Base-by-base conservation (phyloP, 2,329 filamentous ascomycete species). In the Talaromyces pinophilus region DNA sequence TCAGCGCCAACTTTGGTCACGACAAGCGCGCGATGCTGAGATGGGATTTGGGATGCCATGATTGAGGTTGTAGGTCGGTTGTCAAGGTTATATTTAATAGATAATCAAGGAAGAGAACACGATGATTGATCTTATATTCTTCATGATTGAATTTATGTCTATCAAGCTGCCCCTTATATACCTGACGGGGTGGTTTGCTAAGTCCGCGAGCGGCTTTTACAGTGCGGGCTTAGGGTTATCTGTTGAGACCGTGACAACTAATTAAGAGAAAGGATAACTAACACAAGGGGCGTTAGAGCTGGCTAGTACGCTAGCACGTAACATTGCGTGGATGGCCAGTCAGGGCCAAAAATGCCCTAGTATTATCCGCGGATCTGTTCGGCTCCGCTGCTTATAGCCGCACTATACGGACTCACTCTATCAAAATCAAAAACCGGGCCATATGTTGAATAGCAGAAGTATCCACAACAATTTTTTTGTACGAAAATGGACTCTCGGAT, bases 1-100 rank as follows among this genome's bases (percentile, higher is more conserved):
- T 61, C 55, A 1, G 35, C 15, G 67, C 30, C 73, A 71, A 46
- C 70, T 59, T 25, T 63, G 52, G 30, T 66, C 28, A 71, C 63
- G 4, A 70, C 54, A 5, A 71, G 66, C 11, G 67, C 67, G 33
- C 62, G 69, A 60, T 70, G 69, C 4, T 55, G 13, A 15, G 48
- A 38, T 55, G 61, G 48, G 19, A 55, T 25, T 33, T 63, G 19
- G 13, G 35, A 33, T 63, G 17, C 19, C 61, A 63, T 63, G 19
- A 19, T 62, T 62, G 30, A 52, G 11, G 59, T 8, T 44, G 42
- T 44, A 35, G 15, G 0, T 40, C 22, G 22, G 5, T 54, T 19
- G 25, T 52, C 44, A 7, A 30, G 1, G 35, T 17, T 5, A 15
- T 15, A 40, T 8, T n/a, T 1, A 25, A 40, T 33, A 3, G n/a